Conservation (phyloP, 2,329 filamentous ascomycete genomes). For the Ophiosphaerella herpotricha region DNA sequence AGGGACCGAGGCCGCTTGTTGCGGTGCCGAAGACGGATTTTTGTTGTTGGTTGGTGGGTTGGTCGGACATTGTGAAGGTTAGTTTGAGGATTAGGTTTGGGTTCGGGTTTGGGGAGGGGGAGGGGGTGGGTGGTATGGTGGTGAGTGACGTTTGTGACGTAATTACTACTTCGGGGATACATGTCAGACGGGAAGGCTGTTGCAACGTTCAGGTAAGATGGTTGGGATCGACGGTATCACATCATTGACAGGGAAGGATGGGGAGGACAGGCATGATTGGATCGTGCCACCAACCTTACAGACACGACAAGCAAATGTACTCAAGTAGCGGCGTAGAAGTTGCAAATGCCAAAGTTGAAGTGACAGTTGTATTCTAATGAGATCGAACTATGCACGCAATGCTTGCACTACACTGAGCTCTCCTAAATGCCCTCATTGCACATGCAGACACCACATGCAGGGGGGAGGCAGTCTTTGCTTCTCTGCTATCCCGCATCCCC, state of each 20-base stretch:
- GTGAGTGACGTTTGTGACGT: conserved; percentile 1
- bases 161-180: neutral
- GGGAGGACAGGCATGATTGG: neutral
- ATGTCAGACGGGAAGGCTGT: conserved; percentile 7
- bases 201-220: conserved; percentile 2
- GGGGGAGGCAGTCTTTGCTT: conserved; percentile 26
- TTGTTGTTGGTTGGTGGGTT: conserved; percentile 27
- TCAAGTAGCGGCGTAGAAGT: too few relatives aligned
- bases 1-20: conserved; percentile 35
- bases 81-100: neutral
- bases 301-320: too few relatives aligned
- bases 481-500: conserved; percentile 2
- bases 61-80: conserved; percentile 27
- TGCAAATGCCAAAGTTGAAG: conserved; percentile 8
- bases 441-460: conserved; percentile 27
- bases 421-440: conserved; percentile 25
- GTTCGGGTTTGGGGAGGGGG: neutral
- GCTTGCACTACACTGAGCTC: conserved; percentile 17
- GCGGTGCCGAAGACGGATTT: conserved; percentile 38
- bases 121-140: too few relatives aligned
- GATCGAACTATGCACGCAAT: conserved; percentile 38
- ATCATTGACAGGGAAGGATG: conserved; percentile 16
- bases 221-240: conserved; percentile 8
- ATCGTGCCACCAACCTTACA: neutral
- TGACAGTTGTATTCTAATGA: conserved; percentile 31